These are phyloP conservation scores for Starmerella ratchasimensis DNA, from an alignment of 805 yeast species.

Conservation along the genomic window DNA sequence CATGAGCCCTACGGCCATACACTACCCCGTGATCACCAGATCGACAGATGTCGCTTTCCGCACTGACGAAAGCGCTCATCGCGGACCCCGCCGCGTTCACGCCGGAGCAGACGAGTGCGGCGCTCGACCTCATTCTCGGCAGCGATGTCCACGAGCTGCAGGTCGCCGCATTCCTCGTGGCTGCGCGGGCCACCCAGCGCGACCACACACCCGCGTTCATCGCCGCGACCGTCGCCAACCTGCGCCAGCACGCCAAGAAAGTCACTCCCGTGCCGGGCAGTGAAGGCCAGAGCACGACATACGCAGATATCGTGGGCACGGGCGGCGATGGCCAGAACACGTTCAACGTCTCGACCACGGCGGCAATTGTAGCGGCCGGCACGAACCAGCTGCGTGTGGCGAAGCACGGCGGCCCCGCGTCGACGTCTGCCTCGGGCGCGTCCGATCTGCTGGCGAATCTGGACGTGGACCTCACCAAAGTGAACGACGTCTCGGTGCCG, in stretches of 20 bases:
- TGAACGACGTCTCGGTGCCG: constrained; percentile 50
- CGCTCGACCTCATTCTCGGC: constrained; percentile 32
- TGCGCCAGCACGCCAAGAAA: constrained; percentile 37
- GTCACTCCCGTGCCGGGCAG: constrained; percentile 15
- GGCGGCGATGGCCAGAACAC: constrained; percentile 99
- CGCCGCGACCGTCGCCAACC: constrained; percentile 71
- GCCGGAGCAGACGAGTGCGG: constrained; percentile 50
- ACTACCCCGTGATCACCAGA: too few relatives aligned
- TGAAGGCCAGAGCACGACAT: constrained; percentile 35
- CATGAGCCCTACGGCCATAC: neutral
- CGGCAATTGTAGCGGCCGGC: constrained; percentile 92
- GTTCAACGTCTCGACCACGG: constrained; percentile 86
- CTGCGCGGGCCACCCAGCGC: constrained; percentile 54
- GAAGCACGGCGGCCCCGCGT: constrained; percentile 96
- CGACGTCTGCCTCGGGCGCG: constrained; percentile 85
- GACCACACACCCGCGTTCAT: constrained; percentile 73
- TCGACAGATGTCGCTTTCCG: constrained; percentile 2
- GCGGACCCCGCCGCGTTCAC: constrained; percentile 47
- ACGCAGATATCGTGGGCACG: constrained; percentile 88
- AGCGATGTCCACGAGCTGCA: constrained; percentile 55
- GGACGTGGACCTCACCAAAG: constrained; percentile 71
- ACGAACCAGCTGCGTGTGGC: constrained; percentile 56
- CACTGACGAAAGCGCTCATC: constrained; percentile 44
- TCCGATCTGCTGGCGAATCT: constrained; percentile 71
- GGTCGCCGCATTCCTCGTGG: constrained; percentile 63